Evolutionary conservation across 352 stramenopile species (phyloP).

Genomic region (Phytopythium boreale): DNA sequence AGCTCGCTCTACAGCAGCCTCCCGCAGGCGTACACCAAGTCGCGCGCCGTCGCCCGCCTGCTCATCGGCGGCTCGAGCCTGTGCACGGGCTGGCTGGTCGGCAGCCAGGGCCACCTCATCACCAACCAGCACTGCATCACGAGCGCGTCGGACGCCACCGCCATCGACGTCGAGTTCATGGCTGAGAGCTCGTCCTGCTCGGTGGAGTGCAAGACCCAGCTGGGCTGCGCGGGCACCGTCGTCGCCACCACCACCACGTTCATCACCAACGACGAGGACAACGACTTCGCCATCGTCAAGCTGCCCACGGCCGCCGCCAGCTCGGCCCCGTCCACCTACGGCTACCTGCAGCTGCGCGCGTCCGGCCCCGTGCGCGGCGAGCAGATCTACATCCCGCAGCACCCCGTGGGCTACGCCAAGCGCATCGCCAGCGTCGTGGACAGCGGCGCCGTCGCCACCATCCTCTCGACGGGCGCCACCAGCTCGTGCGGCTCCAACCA

Average conservation of each 20-base stretch:
- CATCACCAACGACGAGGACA: constrained; percentile 43
- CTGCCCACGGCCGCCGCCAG: constrained; percentile 29
- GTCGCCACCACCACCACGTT: constrained; percentile 39
- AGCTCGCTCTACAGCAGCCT: constrained; percentile 8
- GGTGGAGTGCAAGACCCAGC: constrained; percentile 36
- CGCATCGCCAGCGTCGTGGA: constrained; percentile 50
- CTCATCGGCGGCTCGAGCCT: constrained; percentile 21
- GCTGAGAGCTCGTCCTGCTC: constrained; percentile 49
- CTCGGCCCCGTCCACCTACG: constrained; percentile 40
- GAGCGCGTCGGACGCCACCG: constrained; percentile 26
- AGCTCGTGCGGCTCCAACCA: constrained; percentile 46
- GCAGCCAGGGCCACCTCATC: constrained; percentile 58
- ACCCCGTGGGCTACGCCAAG: constrained; percentile 58
- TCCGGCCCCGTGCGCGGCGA: constrained; percentile 42
- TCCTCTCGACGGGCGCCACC: constrained; percentile 34
- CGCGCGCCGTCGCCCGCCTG: constrained; percentile 24
- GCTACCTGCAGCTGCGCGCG: constrained; percentile 61
- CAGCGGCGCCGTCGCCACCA: constrained; percentile 21
- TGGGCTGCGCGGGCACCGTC: constrained; percentile 41
- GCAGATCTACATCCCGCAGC: constrained; percentile 71
- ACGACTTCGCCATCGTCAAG: constrained; percentile 60
- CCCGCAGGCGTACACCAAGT: constrained; percentile 14
- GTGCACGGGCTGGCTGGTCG: constrained; percentile 52
- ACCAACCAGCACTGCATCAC: constrained; percentile 61
- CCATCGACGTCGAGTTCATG: constrained; percentile 54